Evolutionary conservation across 768 basidiomycete species (phyloP), one percentile per base, ranked within the genome.

Genomic region (Cystobasidium ongulense): DNA sequence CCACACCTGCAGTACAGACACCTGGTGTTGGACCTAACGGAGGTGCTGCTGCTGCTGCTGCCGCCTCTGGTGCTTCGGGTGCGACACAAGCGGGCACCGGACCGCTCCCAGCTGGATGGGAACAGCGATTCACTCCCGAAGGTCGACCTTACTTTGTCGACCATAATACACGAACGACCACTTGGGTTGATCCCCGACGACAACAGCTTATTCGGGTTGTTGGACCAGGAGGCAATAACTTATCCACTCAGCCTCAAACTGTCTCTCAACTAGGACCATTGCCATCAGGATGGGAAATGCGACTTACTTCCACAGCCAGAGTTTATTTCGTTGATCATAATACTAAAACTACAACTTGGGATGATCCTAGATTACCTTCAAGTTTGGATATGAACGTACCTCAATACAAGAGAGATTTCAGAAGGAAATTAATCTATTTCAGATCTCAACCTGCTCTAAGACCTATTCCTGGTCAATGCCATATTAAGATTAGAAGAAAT

Each of bases 261-360:
- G 95, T 98, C 72, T 91, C 91, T 13, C 95, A 97, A 80, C 89
- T 99, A 27, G 96, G 96, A 1, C 96, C 96, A 33, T 82, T 99
- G 25, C 96, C 96, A 2, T 93, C 91, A 50, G 96, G 96, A 70
- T 99, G 96, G 96, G 96, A 99, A 82, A 99, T 99, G 96, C 91
- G 96, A 57, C 89, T 99, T 65, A 99, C 96, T 5, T 89, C 91
- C 1, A 98, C 96, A 0, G 95, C 96, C 0, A 89, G 96, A 61
- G 96, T 99, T 7, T 99, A 99, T 84, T 99, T 99, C 80, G 96
- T 99, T 66, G 96, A 99, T 81, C 96, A 99, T 84, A 98, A 98
- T 83, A 98, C 96, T 70, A 97, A 98, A 87, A 99, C 96, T 36
- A 99, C 96, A 35, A 99, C 96, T 0, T 99, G 96, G 96, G 96